phyloP scores from a whole-genome alignment of 805 yeast species.

The Sugiyamaella qingdaonensis region DNA sequence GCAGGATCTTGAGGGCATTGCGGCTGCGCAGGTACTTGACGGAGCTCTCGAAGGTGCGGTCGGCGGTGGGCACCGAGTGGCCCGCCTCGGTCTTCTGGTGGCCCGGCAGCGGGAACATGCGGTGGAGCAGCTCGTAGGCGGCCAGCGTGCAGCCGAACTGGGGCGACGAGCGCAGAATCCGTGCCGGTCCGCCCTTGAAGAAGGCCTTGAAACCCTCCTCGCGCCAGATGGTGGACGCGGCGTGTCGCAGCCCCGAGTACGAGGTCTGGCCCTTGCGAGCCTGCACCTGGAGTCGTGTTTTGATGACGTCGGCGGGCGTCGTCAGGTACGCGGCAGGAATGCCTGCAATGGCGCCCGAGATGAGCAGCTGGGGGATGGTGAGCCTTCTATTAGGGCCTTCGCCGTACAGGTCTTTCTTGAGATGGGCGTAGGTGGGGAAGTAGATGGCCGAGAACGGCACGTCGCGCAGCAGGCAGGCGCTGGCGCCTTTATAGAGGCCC shows the following conservation, averaged over 20 bases:
- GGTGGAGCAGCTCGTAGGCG: slow-evolving; percentile 89
- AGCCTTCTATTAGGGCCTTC: slow-evolving; percentile 75
- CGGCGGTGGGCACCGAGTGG: slow-evolving; percentile 37
- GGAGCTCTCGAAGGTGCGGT: slow-evolving; percentile 26
- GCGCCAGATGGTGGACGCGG: slow-evolving; percentile 62
- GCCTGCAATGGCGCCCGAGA: slow-evolving; percentile 93
- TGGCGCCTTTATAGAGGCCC: slow-evolving; percentile 88
- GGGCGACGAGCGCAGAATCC: slow-evolving; percentile 92
- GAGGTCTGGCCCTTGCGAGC: slow-evolving; percentile 70
- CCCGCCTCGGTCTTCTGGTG: slow-evolving; percentile 40
- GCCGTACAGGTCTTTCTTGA: slow-evolving; percentile 74
- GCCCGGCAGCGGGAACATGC: slow-evolving; percentile 61
- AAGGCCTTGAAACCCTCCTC: slow-evolving; percentile 86
- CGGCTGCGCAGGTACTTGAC: slow-evolving; percentile 38
- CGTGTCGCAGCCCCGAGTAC: slow-evolving; percentile 74
- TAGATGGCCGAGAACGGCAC: slow-evolving; percentile 96
- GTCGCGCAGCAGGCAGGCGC: slow-evolving; percentile 89
- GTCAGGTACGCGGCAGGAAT: slow-evolving; percentile 97
- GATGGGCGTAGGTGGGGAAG: slow-evolving; percentile 94
- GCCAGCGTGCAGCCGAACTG: slow-evolving; percentile 97
- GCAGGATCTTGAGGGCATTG: slow-evolving; percentile 39
- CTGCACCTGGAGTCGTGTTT: slow-evolving; percentile 88
- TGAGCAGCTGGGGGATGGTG: slow-evolving; percentile 76
- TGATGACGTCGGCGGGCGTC: slow-evolving; percentile 95
- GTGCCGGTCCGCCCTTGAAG: slow-evolving; percentile 94